Evolutionary conservation across 2,329 filamentous ascomycete species (phyloP).

Genomic region (Emydomyces testavorans): DNA sequence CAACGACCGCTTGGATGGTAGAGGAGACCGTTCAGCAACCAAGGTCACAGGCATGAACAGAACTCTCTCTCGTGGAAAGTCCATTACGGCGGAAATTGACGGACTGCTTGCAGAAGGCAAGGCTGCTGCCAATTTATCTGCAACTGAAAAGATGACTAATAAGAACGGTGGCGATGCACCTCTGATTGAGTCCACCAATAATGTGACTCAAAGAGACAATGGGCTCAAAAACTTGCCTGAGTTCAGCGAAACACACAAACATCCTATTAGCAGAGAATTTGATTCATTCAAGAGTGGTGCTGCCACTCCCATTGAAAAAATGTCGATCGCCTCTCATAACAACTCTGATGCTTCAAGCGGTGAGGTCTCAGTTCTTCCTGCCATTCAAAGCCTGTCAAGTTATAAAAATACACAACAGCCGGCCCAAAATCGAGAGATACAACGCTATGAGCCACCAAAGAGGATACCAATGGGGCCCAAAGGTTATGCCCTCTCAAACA

Average conservation of each 20-base stretch:
- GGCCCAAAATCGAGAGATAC: conserved; percentile 16
- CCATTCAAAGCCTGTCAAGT: neutral
- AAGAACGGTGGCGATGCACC: conserved; percentile 15
- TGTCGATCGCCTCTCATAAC: neutral
- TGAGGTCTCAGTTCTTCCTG: neutral
- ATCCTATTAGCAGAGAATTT: neutral
- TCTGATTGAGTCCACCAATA: neutral
- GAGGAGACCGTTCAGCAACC: neutral
- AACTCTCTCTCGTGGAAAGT: conserved; percentile 1
- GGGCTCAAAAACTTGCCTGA: neutral
- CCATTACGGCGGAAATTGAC: conserved; percentile 16
- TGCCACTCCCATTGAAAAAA: neutral
- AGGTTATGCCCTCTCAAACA: neutral
- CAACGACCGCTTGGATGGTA: neutral
- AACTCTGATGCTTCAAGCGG: neutral
- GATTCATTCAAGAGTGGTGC: neutral
- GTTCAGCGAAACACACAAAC: neutral
- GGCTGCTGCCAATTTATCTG: conserved; percentile 13
- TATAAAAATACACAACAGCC: conserved; percentile 11
- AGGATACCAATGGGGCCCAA: neutral
- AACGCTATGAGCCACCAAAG: conserved; percentile 13
- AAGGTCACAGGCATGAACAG: neutral
- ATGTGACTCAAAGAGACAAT: neutral
- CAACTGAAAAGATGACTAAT: conserved; percentile 13
- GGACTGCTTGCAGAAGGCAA: conserved; percentile 17